phyloP scores from a whole-genome alignment of 208 protist genomes.

The Trypanosoma grayi region DNA sequence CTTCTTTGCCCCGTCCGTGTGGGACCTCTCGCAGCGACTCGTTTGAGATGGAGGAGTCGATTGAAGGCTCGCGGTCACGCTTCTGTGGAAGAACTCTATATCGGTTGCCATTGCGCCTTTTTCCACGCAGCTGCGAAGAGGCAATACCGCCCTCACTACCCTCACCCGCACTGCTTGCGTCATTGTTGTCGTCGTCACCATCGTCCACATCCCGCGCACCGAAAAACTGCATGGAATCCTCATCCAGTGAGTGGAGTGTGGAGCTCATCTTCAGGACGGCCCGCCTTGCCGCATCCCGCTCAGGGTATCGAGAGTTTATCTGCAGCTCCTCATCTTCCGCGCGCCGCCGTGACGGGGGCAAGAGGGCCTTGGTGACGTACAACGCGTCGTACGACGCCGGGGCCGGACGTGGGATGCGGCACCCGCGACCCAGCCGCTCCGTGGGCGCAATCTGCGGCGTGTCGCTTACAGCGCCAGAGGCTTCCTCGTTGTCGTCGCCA shows the following conservation, averaged over 20 bases:
- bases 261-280: conserved; percentile 40
- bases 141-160: conserved; percentile 9
- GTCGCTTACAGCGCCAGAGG: background rate
- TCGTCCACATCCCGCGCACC: conserved; percentile 2
- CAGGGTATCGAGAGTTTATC: conserved; percentile 55
- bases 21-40: conserved; percentile 62
- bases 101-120: conserved; percentile 18
- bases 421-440: conserved; percentile 66
- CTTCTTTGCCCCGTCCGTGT: conserved; percentile 27
- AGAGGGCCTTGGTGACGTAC: conserved; percentile 20
- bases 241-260: conserved; percentile 41
- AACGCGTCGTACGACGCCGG: conserved; percentile 20
- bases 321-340: conserved; percentile 16
- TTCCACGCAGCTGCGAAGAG: conserved; percentile 4
- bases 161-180: background rate
- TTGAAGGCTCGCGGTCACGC: conserved; percentile 25
- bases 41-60: conserved; percentile 63
- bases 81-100: conserved; percentile 11
- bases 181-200: background rate
- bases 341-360: background rate
- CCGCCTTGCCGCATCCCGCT: conserved; percentile 56
- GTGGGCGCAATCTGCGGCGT: background rate
- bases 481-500: background rate
- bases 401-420: conserved; percentile 37
- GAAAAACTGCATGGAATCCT: conserved; percentile 10